These are phyloP conservation scores for Erucastrum elatum DNA, from an alignment of 345 rosid genomes.

Conservation along the genomic window DNA sequence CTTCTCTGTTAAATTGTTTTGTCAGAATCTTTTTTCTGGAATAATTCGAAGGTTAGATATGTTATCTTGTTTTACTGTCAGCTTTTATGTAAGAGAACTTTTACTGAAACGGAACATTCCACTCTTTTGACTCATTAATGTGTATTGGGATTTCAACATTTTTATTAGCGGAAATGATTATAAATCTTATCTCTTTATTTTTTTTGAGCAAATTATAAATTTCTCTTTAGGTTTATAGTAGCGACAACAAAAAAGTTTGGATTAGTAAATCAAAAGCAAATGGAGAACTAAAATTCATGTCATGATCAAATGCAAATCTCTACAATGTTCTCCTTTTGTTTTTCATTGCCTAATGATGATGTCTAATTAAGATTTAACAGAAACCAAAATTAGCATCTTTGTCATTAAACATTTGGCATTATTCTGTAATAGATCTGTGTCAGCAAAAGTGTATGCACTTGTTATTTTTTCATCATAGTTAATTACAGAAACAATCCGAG, in stretches of 20 bases:
- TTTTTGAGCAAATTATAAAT: too few species aligned
- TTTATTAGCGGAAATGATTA: too few species aligned
- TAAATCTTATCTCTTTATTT: too few species aligned
- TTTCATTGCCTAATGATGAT: slow-evolving; percentile 10
- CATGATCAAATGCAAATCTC: not conserved
- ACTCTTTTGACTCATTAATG: not conserved
- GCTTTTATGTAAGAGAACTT: not conserved
- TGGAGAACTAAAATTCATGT: not conserved
- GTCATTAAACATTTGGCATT: not conserved
- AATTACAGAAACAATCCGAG: too few species aligned
- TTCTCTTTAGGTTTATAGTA: not conserved
- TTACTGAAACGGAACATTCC: slow-evolving; percentile 38
- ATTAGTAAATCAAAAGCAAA: not conserved
- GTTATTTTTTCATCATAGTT: not conserved
- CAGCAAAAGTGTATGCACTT: not conserved
- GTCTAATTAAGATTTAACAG: not conserved
- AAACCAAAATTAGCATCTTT: not conserved
- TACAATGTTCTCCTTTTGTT: not conserved
- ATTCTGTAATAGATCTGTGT: not conserved
- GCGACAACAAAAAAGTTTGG: not conserved
- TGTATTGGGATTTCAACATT: slow-evolving; percentile 22
- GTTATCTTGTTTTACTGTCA: slow-evolving; percentile 16
- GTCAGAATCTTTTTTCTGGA: slow-evolving; percentile 36
- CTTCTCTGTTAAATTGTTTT: not conserved
- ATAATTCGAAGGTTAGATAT: not conserved